phyloP scores from a whole-genome alignment of 202 grass and related monocot species.

The Carex arenaria region DNA sequence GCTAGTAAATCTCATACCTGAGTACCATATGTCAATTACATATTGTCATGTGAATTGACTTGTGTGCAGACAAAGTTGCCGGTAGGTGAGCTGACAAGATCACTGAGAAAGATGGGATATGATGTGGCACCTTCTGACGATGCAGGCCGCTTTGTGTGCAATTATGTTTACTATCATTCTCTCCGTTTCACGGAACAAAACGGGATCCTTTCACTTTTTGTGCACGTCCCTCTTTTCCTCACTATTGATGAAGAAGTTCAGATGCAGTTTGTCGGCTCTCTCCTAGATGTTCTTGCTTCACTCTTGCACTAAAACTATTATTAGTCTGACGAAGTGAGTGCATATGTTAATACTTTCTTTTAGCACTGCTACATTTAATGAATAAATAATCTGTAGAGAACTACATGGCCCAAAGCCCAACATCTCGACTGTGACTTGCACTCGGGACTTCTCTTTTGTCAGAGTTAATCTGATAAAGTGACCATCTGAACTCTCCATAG shows the following conservation, averaged over 20 bases:
- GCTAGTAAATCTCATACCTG: background rate
- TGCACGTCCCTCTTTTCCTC: slow-evolving; percentile 89
- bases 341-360: background rate
- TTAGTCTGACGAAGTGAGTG: slow-evolving; percentile 9
- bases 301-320: background rate
- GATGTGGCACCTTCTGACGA: slow-evolving; percentile 76
- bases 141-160: slow-evolving; percentile 86
- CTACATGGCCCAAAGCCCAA: background rate
- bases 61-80: slow-evolving; percentile 60
- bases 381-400: background rate
- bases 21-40: background rate
- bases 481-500: background rate
- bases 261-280: slow-evolving; percentile 79
- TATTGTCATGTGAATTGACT: background rate
- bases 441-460: background rate
- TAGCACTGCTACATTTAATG: background rate
- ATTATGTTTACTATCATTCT: slow-evolving; percentile 94
- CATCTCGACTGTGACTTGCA: background rate
- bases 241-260: slow-evolving; percentile 83
- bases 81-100: slow-evolving; percentile 56
- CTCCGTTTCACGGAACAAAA: slow-evolving; percentile 77
- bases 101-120: slow-evolving; percentile 65
- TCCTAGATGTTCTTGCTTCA: slow-evolving; percentile 61
- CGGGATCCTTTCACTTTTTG: slow-evolving; percentile 79
- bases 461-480: background rate